Evolutionary conservation across 257 asterid genomes (phyloP), one percentile per base, ranked within the genome.

Genomic region (Sherardia arvensis): DNA sequence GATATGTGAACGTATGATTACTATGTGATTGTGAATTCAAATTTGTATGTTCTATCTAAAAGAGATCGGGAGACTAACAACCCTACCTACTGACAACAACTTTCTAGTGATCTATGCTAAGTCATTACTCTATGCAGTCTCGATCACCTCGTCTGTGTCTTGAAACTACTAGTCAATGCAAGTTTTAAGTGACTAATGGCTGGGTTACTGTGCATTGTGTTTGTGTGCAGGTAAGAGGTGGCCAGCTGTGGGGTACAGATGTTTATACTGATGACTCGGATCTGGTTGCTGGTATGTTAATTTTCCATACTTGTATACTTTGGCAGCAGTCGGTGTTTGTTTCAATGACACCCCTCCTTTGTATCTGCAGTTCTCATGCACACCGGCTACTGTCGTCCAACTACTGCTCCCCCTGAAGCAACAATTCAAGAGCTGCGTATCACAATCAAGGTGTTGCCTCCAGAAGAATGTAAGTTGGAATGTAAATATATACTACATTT

Each of bases 221-320:
- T 61, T 76, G 54, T 76, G 54, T 79, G 79, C 90, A 92, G 99
- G 99, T 92, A 69, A 83, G 94, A 73, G 90, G 96, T 28, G 94
- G 96, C 65, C 97, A 93, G 77, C 88, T 93, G 65, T 93, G 99
- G 99, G 99, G 97, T 27, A 93, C 97, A 40, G 99, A 93, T 78
- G 79, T 87, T 73, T 93, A 93, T 71, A 93, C 99, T 26, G 91
- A 85, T 71, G 99, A 93, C 80, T 93, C 99, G 14, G 99, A 93
- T 87, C 84, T 93, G 78, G 99, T 87, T 70, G 99, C 99, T 69
- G 97, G 99, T 89, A 84, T 59, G 36, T 68, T n/a, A 25, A 61
- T 65, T 53, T 67, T 70, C 53, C 15, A 25, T 28, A 3, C 59
- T 61, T 76, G 38, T 23, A 43, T 14, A 26, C 59, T 65, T 66